Conservation (phyloP, 2,329 filamentous ascomycete species). For the Aspergillus caelatus region DNA sequence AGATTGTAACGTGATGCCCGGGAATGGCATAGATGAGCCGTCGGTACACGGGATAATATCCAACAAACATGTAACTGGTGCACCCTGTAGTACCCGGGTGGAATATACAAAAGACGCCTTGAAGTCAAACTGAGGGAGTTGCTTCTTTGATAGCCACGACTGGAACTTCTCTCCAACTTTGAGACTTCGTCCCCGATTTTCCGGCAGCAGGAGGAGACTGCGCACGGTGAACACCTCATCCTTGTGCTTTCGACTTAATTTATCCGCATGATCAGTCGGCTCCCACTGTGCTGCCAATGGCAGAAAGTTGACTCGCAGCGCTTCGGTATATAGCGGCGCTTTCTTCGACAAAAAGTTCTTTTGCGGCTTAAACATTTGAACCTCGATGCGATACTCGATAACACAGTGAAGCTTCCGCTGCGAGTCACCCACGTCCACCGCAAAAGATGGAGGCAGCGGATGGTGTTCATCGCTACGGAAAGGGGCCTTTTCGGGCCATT, state of each 20-base stretch:
- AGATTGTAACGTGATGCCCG: slow-evolving; percentile 9
- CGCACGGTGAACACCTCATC: slow-evolving; percentile 13
- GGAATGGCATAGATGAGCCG: slow-evolving; percentile 1
- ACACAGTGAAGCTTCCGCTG: slow-evolving; percentile 11
- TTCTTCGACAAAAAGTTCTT: slow-evolving; percentile 8
- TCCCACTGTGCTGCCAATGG: slow-evolving; percentile 9
- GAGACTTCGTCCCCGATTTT: slow-evolving; percentile 16
- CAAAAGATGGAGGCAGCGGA: slow-evolving; percentile 16
- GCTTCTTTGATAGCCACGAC: slow-evolving; percentile 16
- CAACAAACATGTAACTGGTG: slow-evolving; percentile 11
- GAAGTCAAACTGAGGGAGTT: slow-evolving; percentile 20
- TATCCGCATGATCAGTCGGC: background rate
- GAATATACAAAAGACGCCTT: slow-evolving; percentile 14
- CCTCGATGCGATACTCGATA: slow-evolving; percentile 16
- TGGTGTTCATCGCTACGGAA: slow-evolving; percentile 17
- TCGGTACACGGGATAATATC: slow-evolving; percentile 11
- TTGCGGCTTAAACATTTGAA: slow-evolving; percentile 12
- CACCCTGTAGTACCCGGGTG: slow-evolving; percentile 6
- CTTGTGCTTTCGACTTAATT: slow-evolving; percentile 5
- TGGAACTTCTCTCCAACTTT: slow-evolving; percentile 14
- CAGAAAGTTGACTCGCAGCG: slow-evolving; percentile 5
- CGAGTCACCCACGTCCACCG: slow-evolving; percentile 1
- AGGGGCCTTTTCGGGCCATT: slow-evolving; percentile 11
- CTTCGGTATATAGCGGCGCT: slow-evolving; percentile 6
- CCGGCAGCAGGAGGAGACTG: slow-evolving; percentile 14